These are phyloP conservation scores for Grosmannia huntii DNA, from an alignment of 2,329 filamentous ascomycete species.

Conservation along the genomic window DNA sequence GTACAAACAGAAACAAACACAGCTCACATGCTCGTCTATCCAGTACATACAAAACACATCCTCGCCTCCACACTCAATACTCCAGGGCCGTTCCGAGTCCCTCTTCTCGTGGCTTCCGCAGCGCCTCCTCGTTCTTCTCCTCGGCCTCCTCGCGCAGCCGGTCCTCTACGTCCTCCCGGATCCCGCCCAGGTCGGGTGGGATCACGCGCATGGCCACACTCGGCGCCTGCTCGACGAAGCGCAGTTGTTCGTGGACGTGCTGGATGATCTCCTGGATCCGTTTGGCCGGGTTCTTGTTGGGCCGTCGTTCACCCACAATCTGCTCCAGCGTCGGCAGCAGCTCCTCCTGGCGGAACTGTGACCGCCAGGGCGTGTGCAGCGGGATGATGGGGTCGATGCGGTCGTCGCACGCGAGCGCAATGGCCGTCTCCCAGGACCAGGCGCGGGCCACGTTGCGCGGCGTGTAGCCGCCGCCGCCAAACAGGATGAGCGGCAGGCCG, in stretches of 20 bases:
- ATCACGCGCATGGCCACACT: conserved; percentile 77
- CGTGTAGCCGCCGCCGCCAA: conserved; percentile 93
- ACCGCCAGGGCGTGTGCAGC: conserved; percentile 67
- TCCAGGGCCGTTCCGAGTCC: conserved; percentile 47
- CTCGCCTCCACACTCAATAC: conserved; percentile 3
- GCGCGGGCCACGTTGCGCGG: conserved; percentile 91
- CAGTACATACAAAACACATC: neutral
- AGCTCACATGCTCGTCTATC: no score
- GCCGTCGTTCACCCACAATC: conserved; percentile 51
- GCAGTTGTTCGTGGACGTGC: conserved; percentile 71
- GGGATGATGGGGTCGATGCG: conserved; percentile 64
- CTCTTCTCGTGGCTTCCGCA: conserved; percentile 41
- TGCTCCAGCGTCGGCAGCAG: conserved; percentile 79
- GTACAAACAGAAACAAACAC: no score
- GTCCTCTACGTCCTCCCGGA: conserved; percentile 57
- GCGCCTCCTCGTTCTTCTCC: conserved; percentile 40
- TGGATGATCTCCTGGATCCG: conserved; percentile 64
- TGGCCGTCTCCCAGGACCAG: conserved; percentile 93
- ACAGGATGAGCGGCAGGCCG: conserved; percentile 70
- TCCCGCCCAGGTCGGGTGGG: conserved; percentile 58
- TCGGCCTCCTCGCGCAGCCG: conserved; percentile 51
- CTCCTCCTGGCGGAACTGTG: conserved; percentile 78
- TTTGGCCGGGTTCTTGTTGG: conserved; percentile 69
- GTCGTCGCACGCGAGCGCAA: conserved; percentile 65
- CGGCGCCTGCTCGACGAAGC: conserved; percentile 73